Percentiles rank a stretch among this genome's conserved stretches.
Evolutionary conservation across 192 early-diverging fungal species (phyloP).

Genomic region (Coemansia sp.): DNA sequence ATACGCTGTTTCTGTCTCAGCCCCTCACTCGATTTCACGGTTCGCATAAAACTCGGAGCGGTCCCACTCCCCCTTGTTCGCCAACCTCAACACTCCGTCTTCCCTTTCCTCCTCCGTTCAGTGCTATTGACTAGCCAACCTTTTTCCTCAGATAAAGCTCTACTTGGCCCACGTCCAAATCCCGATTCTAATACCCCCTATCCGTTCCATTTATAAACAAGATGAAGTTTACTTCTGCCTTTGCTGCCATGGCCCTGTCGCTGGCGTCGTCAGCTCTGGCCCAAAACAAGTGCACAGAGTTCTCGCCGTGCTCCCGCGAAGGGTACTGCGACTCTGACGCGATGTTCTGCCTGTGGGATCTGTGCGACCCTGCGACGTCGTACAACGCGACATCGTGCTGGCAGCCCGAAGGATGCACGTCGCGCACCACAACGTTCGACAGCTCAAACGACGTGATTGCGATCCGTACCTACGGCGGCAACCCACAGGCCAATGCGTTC

Average conservation of each 20-base stretch:
- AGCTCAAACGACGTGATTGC: constrained; percentile 25
- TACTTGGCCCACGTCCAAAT: no score
- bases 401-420: constrained; percentile 36
- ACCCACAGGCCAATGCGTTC: constrained; percentile 45
- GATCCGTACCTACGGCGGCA: constrained; percentile 31
- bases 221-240: constrained; percentile 19
- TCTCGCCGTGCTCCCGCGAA: constrained; percentile 53
- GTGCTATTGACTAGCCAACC: no score
- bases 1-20: no score
- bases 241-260: constrained; percentile 17
- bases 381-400: constrained; percentile 52
- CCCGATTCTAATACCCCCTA: no score
- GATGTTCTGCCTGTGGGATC: constrained; percentile 48
- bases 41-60: no score
- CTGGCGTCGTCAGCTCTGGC: constrained; percentile 26
- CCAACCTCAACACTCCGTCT: no score
- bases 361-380: constrained; percentile 46
- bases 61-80: no score
- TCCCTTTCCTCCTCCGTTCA: no score
- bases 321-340: constrained; percentile 52
- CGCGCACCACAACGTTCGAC: constrained; percentile 39
- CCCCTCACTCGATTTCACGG: no score
- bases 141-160: no score
- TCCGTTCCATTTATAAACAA: neutral
- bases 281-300: constrained; percentile 41